phyloP scores from a whole-genome alignment of 2,329 filamentous ascomycete species.

The Penicillium fuscoglaucum region DNA sequence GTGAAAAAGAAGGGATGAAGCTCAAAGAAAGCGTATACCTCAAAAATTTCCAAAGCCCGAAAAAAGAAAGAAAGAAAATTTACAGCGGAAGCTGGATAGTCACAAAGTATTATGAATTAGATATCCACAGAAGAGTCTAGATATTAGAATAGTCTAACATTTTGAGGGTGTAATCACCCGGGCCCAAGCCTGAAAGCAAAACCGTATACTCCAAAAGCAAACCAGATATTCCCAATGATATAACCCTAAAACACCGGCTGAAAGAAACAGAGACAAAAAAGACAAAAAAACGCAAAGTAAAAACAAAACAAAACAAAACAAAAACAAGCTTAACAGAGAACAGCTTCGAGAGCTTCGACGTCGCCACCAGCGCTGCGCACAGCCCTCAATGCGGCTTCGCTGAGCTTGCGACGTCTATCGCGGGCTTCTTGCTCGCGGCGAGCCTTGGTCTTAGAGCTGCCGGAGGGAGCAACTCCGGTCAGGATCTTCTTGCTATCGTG shows the following conservation, averaged over 20 bases:
- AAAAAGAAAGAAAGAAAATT: background rate
- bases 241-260: conserved; percentile 27
- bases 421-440: conserved; percentile 81
- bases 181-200: conserved; percentile 13
- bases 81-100: conserved; percentile 8
- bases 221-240: conserved; percentile 27
- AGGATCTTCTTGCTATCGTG: conserved; percentile 76
- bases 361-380: conserved; percentile 49
- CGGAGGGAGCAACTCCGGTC: conserved; percentile 86
- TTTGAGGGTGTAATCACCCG: conserved; percentile 17
- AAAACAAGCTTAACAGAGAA: conserved; percentile 35
- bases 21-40: background rate
- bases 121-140: conserved; percentile 21
- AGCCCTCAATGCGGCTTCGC: conserved; percentile 45
- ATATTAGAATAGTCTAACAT: conserved; percentile 27
- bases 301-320: background rate
- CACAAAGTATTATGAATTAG: conserved; percentile 18
- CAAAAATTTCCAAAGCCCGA: background rate
- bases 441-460: conserved; percentile 92
- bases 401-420: conserved; percentile 63
- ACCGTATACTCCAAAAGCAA: conserved; percentile 26
- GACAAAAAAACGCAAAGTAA: conserved; percentile 17
- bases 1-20: background rate
- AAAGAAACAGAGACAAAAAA: conserved; percentile 18
- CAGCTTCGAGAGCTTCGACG: conserved; percentile 46